Percentiles rank a stretch among this genome's conserved stretches.
Evolutionary conservation across 176 grass and related monocot species (phyloP).

Genomic region (Saccharum spontaneum): DNA sequence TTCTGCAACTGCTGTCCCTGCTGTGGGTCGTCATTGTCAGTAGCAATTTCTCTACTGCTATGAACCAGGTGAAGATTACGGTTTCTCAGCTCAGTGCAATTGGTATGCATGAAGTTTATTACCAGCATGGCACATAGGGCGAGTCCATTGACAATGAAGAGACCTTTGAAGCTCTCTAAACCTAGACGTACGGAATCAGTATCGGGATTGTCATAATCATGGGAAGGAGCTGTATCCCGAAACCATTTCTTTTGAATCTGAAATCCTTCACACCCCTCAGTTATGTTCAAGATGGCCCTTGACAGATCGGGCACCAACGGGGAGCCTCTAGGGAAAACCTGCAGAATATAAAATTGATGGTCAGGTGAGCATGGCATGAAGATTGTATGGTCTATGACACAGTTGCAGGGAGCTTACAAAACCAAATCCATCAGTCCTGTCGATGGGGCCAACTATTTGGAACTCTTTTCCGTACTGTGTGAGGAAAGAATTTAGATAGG

Average conservation of each 20-base stretch:
- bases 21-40: not conserved
- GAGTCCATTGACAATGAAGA: not conserved
- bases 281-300: conserved; percentile 6
- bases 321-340: not conserved
- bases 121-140: not conserved
- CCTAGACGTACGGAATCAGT: not conserved
- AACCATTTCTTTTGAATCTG: not conserved
- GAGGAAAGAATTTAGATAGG: conserved; percentile 48
- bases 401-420: conserved; percentile 47
- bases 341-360: not conserved
- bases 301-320: conserved; percentile 6
- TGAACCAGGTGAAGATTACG: too few relatives aligned
- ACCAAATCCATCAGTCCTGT: conserved; percentile 54
- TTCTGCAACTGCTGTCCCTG: not conserved
- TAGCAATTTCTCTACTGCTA: not conserved
- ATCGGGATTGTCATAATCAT: not conserved
- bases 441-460: conserved; percentile 36
- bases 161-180: not conserved
- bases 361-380: not conserved
- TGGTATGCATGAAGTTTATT: not conserved
- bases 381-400: not conserved
- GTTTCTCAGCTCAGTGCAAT: not conserved
- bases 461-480: conserved; percentile 27
- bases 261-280: not conserved
- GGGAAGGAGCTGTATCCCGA: not conserved